Evolutionary conservation across 495 filamentous ascomycete species (phyloP), one percentile per base, ranked within the genome.

Genomic region (Aspergillus heteromorphus): DNA sequence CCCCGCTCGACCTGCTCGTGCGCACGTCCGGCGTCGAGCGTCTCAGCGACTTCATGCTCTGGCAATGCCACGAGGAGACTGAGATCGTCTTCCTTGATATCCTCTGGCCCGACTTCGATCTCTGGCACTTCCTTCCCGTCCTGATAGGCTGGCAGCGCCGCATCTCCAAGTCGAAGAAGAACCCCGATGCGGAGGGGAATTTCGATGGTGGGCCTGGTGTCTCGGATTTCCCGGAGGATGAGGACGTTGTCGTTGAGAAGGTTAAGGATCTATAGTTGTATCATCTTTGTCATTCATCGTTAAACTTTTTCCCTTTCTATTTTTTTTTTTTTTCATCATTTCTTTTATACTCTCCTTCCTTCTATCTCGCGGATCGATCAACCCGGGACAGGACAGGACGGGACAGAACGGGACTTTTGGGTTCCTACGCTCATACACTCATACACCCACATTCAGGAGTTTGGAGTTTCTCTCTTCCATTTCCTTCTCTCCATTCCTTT

Each of bases 41-140:
- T 18, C 71, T 98, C 53, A 95, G 89, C 61, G 93, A 98, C 64
- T 98, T 97, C 63, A 91, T 98, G 91, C 83, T 98, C 49, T 98
- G 93, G 93, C 93, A 98, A 70, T 92, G 88, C 61, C 91, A 97
- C 60, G 79, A 95, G 62, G 77, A 92, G 40, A 97, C 93, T 0
- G 86, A 96, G 50, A 86, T 97, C 51, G 88, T 89, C 36, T 98
- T 97, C 71, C 67, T 96, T 38, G 82, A 96, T 53, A 92, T 89
- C 52, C 72, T 97, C 40, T 98, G 93, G 93, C 93, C 93, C 4
- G 91, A 97, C 59, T 96, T 98, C 59, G 91, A 95, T 64, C 76
- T 98, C 10, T 95, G 91, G 92, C 77, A 89, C 40, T 97, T 98
- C 70, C 61, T 98, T 21, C 93, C 95, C 0, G 91, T 97, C 4